Conservation (phyloP, 768 basidiomycete genomes). For the Calvatia gigantea region DNA sequence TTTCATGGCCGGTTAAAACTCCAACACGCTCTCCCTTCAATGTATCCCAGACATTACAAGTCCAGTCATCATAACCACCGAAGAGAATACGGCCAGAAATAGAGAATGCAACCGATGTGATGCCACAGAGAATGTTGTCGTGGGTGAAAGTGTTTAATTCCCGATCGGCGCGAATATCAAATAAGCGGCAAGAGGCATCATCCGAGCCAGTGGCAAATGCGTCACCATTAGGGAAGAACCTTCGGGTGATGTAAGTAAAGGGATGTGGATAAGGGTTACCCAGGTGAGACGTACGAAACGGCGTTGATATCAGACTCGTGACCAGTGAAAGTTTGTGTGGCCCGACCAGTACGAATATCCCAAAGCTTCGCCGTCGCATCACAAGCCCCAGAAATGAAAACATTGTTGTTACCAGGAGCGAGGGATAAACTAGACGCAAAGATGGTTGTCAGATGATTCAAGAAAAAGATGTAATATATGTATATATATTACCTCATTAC, state of each 20-base stretch:
- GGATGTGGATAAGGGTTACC: conserved; percentile 11
- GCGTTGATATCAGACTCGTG: conserved; percentile 99
- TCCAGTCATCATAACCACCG: conserved; percentile 99
- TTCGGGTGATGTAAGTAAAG: conserved; percentile 29
- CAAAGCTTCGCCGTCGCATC: conserved; percentile 98
- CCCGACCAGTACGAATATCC: conserved; percentile 97
- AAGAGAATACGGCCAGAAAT: conserved; percentile 96
- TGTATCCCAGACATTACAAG: conserved; percentile 99
- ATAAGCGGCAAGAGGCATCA: conserved; percentile 96
- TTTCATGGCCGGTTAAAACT: conserved; percentile 96
- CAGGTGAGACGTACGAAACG: conserved; percentile 70
- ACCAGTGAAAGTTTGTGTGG: conserved; percentile 97
- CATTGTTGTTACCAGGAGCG: conserved; percentile 78
- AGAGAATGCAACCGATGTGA: conserved; percentile 98
- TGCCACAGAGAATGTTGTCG: conserved; percentile 98
- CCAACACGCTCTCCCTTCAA: conserved; percentile 98
- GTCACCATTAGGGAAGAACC: conserved; percentile 99
- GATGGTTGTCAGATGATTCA: conserved; percentile 14
- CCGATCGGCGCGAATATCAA: conserved; percentile 96
- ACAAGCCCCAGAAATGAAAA: conserved; percentile 99
- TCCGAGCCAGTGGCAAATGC: conserved; percentile 99
- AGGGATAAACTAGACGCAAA: conserved; percentile 71
- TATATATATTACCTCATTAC: conserved; percentile 87
- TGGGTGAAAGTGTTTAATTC: conserved; percentile 97
- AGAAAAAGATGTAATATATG: conserved; percentile 7